Base-by-base conservation (phyloP, 2,329 filamentous ascomycete genomes). In the Fusarium nisikadoi region DNA sequence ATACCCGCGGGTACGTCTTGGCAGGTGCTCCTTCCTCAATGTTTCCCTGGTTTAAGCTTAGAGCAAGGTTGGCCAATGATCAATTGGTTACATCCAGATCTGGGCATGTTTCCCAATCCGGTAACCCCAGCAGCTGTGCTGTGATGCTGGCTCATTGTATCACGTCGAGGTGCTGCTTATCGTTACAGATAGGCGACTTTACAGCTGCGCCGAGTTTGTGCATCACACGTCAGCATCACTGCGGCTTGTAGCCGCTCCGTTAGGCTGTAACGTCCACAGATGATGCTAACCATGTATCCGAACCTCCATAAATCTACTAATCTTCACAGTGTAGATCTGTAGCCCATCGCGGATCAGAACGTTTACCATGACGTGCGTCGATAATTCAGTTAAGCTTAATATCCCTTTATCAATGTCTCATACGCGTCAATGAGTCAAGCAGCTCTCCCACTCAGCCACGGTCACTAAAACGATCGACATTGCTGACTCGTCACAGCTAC, bases 381-480 rank as follows among this genome's bases (percentile, higher is more conserved):
- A 46, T 62, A 59, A 19, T 9, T 20, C 45, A 70, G 69, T 72
- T 72, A 72, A 72, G 70, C 54, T 72, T 72, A 62, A 72, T 59
- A 66, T 58, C 5, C 33, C 27, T 27, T 62, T 66, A 56, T 70
- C 56, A 68, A 72, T 72, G 70, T 72, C 45, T 73, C 65, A 73
- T 49, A 66, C 65, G 61, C 70, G 69, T 72, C 68, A 70, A 64
- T 69, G 69, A 72, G 29, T 70, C 59, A 62, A 43, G 39, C 17
- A 10, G 14, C 13, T 36, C 6, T 19, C 19, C 50, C 7, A 38
- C 61, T 58, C 62, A 62, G 70, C 70, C 65, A 67, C 70, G 33
- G 45, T 54, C 39, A 53, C 49, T 53, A 39, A 17, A 46, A 13
- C 6, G 70, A 73, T 73, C 66, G 50, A 39, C 70, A 68, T 25